A percentile compares a stretch with the other conserved stretches of the same genome.
Evolutionary conservation across 305 asterid genomes (phyloP).

Genomic region (Fraxinus baroniana): DNA sequence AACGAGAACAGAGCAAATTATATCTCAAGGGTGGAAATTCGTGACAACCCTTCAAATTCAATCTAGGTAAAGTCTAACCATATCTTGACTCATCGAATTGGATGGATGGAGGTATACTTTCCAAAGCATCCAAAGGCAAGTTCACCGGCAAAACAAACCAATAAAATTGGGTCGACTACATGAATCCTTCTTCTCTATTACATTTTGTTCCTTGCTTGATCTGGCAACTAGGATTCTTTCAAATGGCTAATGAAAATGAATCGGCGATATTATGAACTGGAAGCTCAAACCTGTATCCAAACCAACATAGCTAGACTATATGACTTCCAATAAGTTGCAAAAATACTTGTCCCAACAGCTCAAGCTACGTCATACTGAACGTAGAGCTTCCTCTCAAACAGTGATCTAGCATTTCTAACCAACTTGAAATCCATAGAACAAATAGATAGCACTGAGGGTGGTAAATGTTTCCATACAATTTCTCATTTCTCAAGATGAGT

Average conservation of each 20-base stretch:
- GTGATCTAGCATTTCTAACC: not conserved
- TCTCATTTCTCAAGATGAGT: not conserved
- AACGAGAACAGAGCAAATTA: not conserved
- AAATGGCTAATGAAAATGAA: not conserved
- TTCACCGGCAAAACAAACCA: not conserved
- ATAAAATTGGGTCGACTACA: not conserved
- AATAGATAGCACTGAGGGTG: not conserved
- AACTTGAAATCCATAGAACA: not conserved
- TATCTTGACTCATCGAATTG: not conserved
- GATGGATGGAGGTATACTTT: not conserved
- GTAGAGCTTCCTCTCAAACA: not conserved
- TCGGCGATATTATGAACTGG: not conserved
- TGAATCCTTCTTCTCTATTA: not conserved
- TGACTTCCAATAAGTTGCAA: not conserved
- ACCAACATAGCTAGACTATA: not conserved
- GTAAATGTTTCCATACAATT: not conserved
- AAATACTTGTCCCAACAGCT: not conserved
- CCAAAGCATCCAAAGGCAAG: not conserved
- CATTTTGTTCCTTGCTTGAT: not conserved
- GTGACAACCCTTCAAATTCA: not conserved
- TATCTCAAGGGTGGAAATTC: not conserved
- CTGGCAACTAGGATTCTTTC: not conserved
- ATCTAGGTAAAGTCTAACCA: not conserved
- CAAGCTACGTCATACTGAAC: not conserved
- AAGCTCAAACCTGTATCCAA: not conserved